Evolutionary conservation across 1,139 yeast genomes (phyloP).

Genomic region (Kazachstania sp.): DNA sequence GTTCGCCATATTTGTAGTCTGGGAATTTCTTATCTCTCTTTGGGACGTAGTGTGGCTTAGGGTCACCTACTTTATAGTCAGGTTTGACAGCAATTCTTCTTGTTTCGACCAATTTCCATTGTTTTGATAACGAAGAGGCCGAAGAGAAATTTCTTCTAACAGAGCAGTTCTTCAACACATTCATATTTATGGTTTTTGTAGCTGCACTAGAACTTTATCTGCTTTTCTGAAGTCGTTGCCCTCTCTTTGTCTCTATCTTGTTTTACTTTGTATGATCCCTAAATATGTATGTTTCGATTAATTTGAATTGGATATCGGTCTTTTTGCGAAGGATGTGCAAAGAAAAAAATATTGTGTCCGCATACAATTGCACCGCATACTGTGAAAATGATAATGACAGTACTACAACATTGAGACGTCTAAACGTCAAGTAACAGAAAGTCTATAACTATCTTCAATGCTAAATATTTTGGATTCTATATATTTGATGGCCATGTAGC

Average conservation of each 20-base stretch:
- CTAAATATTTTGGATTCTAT: background rate
- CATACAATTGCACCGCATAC: no score
- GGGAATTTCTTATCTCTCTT: constrained; percentile 48
- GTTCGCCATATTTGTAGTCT: constrained; percentile 73
- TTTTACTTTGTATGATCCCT: background rate
- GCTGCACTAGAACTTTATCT: background rate
- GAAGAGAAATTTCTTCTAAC: constrained; percentile 4
- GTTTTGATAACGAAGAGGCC: constrained; percentile 15
- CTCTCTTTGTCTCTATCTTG: background rate
- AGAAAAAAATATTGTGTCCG: no score
- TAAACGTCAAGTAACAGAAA: no score
- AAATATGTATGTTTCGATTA: background rate
- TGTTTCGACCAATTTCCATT: constrained; percentile 36
- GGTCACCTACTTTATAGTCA: constrained; percentile 38
- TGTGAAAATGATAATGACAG: no score
- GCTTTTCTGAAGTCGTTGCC: background rate
- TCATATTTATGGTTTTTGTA: background rate
- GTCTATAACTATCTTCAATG: no score
- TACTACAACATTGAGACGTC: no score
- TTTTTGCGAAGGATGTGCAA: background rate
- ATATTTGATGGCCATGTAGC: no score
- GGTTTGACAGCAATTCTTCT: constrained; percentile 34
- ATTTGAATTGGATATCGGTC: background rate
- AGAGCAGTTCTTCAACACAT: background rate
- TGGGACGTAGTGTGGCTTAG: constrained; percentile 43